Evolutionary conservation across 805 yeast genomes (phyloP).

Genomic region (Candida broadrunensis): DNA sequence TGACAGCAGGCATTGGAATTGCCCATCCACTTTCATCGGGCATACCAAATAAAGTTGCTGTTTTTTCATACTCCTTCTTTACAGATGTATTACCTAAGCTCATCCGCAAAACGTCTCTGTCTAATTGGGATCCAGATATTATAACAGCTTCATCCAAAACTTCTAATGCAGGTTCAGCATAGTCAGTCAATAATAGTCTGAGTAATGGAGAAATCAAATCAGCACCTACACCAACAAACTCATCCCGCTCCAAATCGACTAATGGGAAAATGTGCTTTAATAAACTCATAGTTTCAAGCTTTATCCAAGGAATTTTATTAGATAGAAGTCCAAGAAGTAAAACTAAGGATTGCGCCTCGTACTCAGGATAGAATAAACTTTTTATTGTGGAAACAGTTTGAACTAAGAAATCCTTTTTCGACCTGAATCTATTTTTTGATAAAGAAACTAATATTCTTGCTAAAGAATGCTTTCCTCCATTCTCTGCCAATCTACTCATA

Average conservation of each 20-base stretch:
- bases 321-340: conserved; percentile 75
- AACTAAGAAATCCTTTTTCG: conserved; percentile 83
- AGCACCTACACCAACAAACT: conserved; percentile 88
- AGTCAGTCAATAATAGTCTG: conserved; percentile 75
- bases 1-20: conserved; percentile 89
- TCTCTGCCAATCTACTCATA: conserved; percentile 60
- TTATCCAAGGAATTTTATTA: conserved; percentile 76
- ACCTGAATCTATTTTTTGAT: conserved; percentile 75
- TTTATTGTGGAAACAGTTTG: conserved; percentile 76
- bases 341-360: conserved; percentile 70
- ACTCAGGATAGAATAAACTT: conserved; percentile 66
- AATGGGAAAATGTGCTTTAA: conserved; percentile 72
- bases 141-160: conserved; percentile 82
- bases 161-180: conserved; percentile 83
- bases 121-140: conserved; percentile 88
- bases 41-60: conserved; percentile 89
- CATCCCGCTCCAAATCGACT: conserved; percentile 73
- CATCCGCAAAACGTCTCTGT: conserved; percentile 87
- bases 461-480: conserved; percentile 52
- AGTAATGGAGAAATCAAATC: conserved; percentile 89
- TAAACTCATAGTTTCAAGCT: conserved; percentile 72
- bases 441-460: conserved; percentile 74
- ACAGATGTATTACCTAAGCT: conserved; percentile 80
- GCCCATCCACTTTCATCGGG: conserved; percentile 98
- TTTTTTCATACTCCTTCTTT: conserved; percentile 76